These are phyloP conservation scores for Termitomyces sp. DNA, from an alignment of 768 basidiomycete species.

Conservation along the genomic window DNA sequence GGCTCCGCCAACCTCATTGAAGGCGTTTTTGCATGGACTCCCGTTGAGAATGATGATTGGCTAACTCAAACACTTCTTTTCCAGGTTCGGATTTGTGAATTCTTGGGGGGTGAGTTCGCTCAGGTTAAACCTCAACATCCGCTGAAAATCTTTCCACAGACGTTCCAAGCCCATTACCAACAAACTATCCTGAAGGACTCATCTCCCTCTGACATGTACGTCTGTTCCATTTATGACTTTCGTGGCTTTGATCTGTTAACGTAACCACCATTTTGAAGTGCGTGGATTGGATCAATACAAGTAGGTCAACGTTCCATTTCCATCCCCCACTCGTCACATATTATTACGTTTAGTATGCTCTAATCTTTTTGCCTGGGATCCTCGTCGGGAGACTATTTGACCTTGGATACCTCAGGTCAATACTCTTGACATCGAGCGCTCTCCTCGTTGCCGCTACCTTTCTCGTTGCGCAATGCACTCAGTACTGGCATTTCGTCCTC, in stretches of 20 bases:
- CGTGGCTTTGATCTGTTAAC: not conserved
- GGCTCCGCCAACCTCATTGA: not conserved
- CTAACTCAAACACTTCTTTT: conserved; percentile 8
- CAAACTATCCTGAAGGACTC: not conserved
- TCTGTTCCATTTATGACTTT: not conserved
- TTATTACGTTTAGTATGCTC: conserved; percentile 43
- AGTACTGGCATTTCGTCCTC: conserved; percentile 76
- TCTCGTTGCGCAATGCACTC: conserved; percentile 63
- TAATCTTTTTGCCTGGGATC: conserved; percentile 59
- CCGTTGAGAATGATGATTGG: not conserved
- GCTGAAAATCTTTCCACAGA: not conserved
- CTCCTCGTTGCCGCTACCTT: conserved; percentile 53
- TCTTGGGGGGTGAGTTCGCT: conserved; percentile 59
- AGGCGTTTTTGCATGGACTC: too few species aligned
- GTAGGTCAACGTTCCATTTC: not conserved
- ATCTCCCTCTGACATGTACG: conserved; percentile 5
- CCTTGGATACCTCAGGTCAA: conserved; percentile 56
- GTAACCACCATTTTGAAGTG: not conserved
- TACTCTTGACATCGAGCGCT: conserved; percentile 42
- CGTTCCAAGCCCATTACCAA: conserved; percentile 8
- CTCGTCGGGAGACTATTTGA: conserved; percentile 66
- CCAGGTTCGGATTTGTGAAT: conserved; percentile 64
- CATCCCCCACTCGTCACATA: not conserved
- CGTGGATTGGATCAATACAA: conserved; percentile 11
- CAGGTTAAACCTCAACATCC: not conserved